Percentiles rank a stretch among this genome's conserved stretches.
These are phyloP conservation scores for Friedmanniomyces endolithicus DNA, from an alignment of 495 filamentous ascomycete species.

Conservation along the genomic window DNA sequence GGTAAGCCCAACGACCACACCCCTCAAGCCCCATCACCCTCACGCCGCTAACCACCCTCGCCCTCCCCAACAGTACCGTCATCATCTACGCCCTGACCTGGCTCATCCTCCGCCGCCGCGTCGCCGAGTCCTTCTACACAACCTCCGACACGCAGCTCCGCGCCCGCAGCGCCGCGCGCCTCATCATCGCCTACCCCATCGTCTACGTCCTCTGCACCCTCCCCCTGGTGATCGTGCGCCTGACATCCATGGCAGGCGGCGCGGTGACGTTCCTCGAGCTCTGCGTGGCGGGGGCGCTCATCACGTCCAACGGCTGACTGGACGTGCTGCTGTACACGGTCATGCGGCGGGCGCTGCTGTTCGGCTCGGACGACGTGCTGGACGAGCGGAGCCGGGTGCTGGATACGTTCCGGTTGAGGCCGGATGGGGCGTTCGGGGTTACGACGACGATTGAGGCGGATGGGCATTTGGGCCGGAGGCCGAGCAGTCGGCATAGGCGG, in stretches of 20 bases:
- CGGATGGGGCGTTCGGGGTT: constrained; percentile 13
- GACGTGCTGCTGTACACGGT: constrained; percentile 61
- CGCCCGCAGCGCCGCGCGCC: constrained; percentile 38
- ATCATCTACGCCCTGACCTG: constrained; percentile 55
- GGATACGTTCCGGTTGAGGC: constrained; percentile 16
- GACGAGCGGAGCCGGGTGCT: constrained; percentile 6
- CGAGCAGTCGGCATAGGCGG: background rate
- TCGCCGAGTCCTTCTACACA: constrained; percentile 30
- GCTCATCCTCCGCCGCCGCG: constrained; percentile 38
- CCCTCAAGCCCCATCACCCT: too few species aligned
- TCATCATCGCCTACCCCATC: constrained; percentile 66
- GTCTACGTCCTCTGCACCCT: constrained; percentile 61
- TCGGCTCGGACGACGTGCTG: constrained; percentile 32
- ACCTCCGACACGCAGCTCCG: constrained; percentile 12
- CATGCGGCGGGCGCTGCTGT: constrained; percentile 41
- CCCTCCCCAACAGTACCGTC: too few species aligned
- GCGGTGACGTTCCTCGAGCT: constrained; percentile 47
- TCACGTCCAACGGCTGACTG: constrained; percentile 60
- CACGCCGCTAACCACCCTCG: too few species aligned
- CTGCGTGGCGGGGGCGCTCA: constrained; percentile 57
- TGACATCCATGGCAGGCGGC: constrained; percentile 48
- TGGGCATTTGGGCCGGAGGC: background rate
- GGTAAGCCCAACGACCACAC: too few species aligned
- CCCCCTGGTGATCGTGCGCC: constrained; percentile 57
- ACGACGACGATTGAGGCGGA: constrained; percentile 14